Conservation (phyloP, 768 basidiomycete species). For the Strobilomyces confusus region DNA sequence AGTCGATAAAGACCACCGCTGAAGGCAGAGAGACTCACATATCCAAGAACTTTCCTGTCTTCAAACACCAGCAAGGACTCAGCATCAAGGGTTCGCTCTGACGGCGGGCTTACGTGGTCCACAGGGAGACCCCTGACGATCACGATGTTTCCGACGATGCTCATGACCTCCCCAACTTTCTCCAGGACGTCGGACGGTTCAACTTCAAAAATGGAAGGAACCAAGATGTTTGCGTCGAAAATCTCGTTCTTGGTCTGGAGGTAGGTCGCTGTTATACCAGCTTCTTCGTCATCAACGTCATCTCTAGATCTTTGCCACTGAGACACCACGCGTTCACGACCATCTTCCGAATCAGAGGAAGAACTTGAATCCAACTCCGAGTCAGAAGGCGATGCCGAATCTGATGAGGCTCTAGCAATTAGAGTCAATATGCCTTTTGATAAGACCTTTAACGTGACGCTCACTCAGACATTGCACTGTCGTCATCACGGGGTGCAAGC, state of each 20-base stretch:
- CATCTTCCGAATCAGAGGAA: slow-evolving; percentile 22
- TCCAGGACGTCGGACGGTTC: slow-evolving; percentile 63
- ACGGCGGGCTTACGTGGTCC: slow-evolving; percentile 40
- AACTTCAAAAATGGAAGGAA: slow-evolving; percentile 65
- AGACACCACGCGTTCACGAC: neutral
- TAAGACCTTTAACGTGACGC: slow-evolving; percentile 4
- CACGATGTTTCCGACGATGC: slow-evolving; percentile 65
- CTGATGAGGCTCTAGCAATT: slow-evolving; percentile 24
- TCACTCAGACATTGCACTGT: slow-evolving; percentile 25
- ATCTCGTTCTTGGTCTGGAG: slow-evolving; percentile 72
- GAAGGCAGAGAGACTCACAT: slow-evolving; percentile 49
- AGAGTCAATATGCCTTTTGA: slow-evolving; percentile 15
- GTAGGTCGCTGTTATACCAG: slow-evolving; percentile 38
- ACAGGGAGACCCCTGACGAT: slow-evolving; percentile 64
- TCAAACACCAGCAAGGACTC: slow-evolving; percentile 90
- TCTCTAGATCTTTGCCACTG: slow-evolving; percentile 8
- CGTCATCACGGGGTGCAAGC: slow-evolving; percentile 44
- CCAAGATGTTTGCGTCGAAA: slow-evolving; percentile 48
- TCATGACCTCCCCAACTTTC: slow-evolving; percentile 74
- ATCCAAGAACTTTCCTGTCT: slow-evolving; percentile 86
- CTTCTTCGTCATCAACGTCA: slow-evolving; percentile 53
- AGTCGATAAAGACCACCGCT: slow-evolving; percentile 7
- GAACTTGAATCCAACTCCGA: slow-evolving; percentile 23
- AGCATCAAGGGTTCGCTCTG: slow-evolving; percentile 71
- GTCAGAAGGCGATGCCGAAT: slow-evolving; percentile 40